phyloP scores from a whole-genome alignment of 805 yeast genomes.

The Saccharomycopsis capsularis region DNA sequence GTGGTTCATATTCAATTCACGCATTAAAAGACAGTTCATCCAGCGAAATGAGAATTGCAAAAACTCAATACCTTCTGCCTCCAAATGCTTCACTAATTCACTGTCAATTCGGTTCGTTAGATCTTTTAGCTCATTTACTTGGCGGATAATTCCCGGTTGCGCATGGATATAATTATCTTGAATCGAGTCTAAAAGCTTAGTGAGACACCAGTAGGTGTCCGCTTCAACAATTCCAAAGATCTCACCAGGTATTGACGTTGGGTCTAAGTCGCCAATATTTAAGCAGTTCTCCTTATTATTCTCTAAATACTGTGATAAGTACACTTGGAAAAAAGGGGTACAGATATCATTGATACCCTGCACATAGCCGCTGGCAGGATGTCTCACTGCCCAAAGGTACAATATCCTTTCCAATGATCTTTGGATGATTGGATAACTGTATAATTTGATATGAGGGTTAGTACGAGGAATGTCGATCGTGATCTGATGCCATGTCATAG shows the following conservation, averaged over 20 bases:
- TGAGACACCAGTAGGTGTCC: constrained; percentile 94
- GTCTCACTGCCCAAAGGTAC: constrained; percentile 92
- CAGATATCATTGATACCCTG: constrained; percentile 94
- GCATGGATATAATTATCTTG: constrained; percentile 97
- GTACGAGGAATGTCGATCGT: constrained; percentile 93
- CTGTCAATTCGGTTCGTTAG: constrained; percentile 75
- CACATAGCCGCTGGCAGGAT: constrained; percentile 96
- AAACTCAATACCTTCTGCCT: constrained; percentile 80
- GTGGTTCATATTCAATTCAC: constrained; percentile 73
- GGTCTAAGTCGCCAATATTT: constrained; percentile 54
- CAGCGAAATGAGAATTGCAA: constrained; percentile 94
- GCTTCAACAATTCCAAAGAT: constrained; percentile 75
- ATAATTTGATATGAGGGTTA: constrained; percentile 74
- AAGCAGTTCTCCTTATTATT: constrained; percentile 26
- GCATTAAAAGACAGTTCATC: constrained; percentile 97
- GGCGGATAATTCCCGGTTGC: constrained; percentile 94
- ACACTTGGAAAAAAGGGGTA: constrained; percentile 89
- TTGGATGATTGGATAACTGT: constrained; percentile 65
- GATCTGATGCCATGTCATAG: constrained; percentile 89
- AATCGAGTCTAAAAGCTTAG: constrained; percentile 85
- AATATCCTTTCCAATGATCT: constrained; percentile 71
- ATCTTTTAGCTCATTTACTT: constrained; percentile 72
- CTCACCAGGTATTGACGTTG: constrained; percentile 45
- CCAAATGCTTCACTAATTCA: constrained; percentile 66
- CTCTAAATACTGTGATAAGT: constrained; percentile 56